phyloP scores from a whole-genome alignment of 768 basidiomycete species.

The Psilocybe cubensis region DNA sequence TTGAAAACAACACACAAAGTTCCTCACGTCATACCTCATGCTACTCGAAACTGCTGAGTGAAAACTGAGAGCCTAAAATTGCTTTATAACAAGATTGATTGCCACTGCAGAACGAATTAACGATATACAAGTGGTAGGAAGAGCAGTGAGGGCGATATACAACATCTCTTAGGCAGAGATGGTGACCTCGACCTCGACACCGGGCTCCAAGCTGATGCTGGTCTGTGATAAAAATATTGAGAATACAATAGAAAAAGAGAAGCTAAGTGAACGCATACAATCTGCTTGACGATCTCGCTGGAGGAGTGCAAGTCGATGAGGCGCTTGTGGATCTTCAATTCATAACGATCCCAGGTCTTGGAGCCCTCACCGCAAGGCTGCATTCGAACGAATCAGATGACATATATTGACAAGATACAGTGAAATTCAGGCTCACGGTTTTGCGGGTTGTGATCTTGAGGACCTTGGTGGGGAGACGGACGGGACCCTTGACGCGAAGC shows the following conservation, averaged over 20 bases:
- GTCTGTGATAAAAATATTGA: constrained; percentile 56
- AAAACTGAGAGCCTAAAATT: background rate
- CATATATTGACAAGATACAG: background rate
- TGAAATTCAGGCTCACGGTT: constrained; percentile 60
- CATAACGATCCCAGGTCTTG: constrained; percentile 99
- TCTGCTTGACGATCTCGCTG: constrained; percentile 99
- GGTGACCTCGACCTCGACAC: constrained; percentile 98
- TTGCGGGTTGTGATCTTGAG: constrained; percentile 99
- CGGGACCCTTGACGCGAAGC: constrained; percentile 98
- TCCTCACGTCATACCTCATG: too few relatives aligned
- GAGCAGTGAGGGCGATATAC: background rate
- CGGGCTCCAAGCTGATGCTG: constrained; percentile 97
- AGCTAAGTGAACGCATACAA: constrained; percentile 60
- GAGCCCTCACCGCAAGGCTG: constrained; percentile 99
- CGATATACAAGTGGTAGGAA: background rate
- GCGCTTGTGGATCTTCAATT: constrained; percentile 99
- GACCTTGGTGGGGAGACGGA: constrained; percentile 98
- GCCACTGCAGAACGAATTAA: background rate
- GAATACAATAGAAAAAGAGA: background rate
- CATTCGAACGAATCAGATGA: constrained; percentile 6
- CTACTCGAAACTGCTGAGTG: background rate
- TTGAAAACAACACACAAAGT: too few relatives aligned
- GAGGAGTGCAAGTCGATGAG: constrained; percentile 99
- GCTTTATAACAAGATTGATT: background rate
- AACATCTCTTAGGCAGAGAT: constrained; percentile 66